phyloP scores from a whole-genome alignment of 179 eudicot genomes.

The Spinacia oleracea region DNA sequence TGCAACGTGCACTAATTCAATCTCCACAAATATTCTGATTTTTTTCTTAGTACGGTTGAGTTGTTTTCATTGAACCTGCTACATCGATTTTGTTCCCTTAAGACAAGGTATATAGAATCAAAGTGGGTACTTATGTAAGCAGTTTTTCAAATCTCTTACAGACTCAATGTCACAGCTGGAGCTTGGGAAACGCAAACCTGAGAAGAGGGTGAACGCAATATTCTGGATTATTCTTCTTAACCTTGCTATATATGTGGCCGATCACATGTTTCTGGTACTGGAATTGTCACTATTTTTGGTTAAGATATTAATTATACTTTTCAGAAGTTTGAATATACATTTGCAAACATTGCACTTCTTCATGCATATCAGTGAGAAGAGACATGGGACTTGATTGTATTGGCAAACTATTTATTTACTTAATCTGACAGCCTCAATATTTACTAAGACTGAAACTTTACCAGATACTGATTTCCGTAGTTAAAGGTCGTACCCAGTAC shows the following conservation, averaged over 20 bases:
- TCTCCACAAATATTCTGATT: background rate
- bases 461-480: conserved; percentile 2
- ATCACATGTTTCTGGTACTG: conserved; percentile 84
- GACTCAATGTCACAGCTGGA: conserved; percentile 86
- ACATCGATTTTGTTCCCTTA: background rate
- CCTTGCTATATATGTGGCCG: conserved; percentile 76
- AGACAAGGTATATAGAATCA: background rate
- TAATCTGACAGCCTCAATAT: background rate
- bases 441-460: background rate
- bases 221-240: conserved; percentile 94
- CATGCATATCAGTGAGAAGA: background rate
- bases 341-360: background rate
- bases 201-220: conserved; percentile 74
- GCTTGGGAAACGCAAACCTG: conserved; percentile 63
- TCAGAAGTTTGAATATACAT: background rate
- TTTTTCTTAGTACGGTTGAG: background rate
- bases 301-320: background rate
- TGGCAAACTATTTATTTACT: background rate
- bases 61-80: background rate
- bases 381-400: background rate
- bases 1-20: background rate
- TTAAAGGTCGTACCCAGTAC: too few species aligned
- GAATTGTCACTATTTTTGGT: conserved; percentile 4
- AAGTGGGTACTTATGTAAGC: background rate
- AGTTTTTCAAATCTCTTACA: conserved; percentile 37